phyloP scores from a whole-genome alignment of 106 monocot genomes.

The Allium cepa region DNA sequence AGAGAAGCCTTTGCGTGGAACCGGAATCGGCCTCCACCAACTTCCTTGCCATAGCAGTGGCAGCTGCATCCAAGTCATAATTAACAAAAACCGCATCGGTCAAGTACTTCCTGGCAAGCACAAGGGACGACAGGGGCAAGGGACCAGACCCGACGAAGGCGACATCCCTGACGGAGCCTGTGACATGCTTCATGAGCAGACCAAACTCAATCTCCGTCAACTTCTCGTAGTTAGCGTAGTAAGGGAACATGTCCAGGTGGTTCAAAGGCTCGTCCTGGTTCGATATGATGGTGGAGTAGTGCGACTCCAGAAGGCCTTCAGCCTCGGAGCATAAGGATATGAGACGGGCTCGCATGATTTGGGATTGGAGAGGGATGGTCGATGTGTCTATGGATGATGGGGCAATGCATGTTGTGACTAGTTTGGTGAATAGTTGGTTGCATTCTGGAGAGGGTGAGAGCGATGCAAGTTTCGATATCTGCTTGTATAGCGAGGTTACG shows the following conservation, averaged over 20 bases:
- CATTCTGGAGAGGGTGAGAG: constrained; percentile 50
- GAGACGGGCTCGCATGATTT: constrained; percentile 42
- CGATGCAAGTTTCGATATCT: constrained; percentile 44
- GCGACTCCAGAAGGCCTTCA: constrained; percentile 58
- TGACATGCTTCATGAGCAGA: constrained; percentile 28
- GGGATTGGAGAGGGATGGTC: constrained; percentile 21
- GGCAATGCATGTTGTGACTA: constrained; percentile 71
- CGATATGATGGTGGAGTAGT: constrained; percentile 40
- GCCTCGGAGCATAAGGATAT: constrained; percentile 63
- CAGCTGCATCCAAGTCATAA: constrained; percentile 48
- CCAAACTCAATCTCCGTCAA: constrained; percentile 40
- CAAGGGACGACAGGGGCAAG: constrained; percentile 48
- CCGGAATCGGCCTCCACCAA: constrained; percentile 32
- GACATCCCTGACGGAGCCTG: constrained; percentile 12
- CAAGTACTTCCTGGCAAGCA: constrained; percentile 47
- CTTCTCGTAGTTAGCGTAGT: constrained; percentile 63
- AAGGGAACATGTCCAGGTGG: constrained; percentile 54
- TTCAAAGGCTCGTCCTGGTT: constrained; percentile 26
- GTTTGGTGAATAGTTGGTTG: constrained; percentile 65
- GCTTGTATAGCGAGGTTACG: constrained; percentile 26
- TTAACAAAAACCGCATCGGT: constrained; percentile 32
- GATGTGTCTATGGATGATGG: constrained; percentile 38
- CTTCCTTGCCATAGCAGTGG: constrained; percentile 30
- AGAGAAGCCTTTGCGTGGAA: constrained; percentile 35
- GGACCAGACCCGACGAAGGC: constrained; percentile 83